These are phyloP conservation scores for Thelephora terrestris DNA, from an alignment of 1,284 basidiomycete genomes.

Conservation along the genomic window DNA sequence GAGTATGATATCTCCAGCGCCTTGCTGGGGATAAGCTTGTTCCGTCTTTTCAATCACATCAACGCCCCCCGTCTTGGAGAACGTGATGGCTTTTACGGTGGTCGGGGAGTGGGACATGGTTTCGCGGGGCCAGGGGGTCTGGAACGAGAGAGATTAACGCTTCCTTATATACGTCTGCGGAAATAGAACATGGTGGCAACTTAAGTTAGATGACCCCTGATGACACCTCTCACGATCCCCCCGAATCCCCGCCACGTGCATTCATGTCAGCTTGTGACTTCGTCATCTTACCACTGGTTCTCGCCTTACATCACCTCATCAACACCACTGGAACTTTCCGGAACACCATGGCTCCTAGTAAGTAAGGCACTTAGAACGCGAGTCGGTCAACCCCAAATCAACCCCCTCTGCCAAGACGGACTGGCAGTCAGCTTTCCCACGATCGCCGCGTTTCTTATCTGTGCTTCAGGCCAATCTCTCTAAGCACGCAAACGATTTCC, in stretches of 20 bases:
- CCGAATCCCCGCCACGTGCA: too few relatives aligned
- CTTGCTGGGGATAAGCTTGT: constrained; percentile 49
- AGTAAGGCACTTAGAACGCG: too few relatives aligned
- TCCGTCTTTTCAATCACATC: constrained; percentile 68
- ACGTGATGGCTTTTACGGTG: constrained; percentile 45
- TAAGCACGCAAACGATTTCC: too few relatives aligned
- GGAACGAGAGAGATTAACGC: not conserved
- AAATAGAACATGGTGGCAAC: not conserved
- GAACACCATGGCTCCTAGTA: too few relatives aligned
- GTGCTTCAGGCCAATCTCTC: too few relatives aligned
- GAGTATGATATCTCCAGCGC: constrained; percentile 62
- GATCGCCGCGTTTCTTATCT: too few relatives aligned
- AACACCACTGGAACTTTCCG: not conserved
- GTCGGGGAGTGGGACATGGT: constrained; percentile 36
- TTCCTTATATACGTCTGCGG: not conserved
- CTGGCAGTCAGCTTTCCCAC: too few relatives aligned
- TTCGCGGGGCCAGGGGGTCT: not conserved
- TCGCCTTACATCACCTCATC: not conserved
- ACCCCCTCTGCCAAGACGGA: too few relatives aligned
- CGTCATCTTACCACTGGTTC: not conserved
- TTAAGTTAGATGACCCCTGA: too few relatives aligned
- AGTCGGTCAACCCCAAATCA: too few relatives aligned
- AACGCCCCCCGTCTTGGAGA: constrained; percentile 55
- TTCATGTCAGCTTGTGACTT: too few relatives aligned
- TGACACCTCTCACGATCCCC: too few relatives aligned